phyloP scores from a whole-genome alignment of 495 filamentous ascomycete genomes.

The Penicillium turbatum region DNA sequence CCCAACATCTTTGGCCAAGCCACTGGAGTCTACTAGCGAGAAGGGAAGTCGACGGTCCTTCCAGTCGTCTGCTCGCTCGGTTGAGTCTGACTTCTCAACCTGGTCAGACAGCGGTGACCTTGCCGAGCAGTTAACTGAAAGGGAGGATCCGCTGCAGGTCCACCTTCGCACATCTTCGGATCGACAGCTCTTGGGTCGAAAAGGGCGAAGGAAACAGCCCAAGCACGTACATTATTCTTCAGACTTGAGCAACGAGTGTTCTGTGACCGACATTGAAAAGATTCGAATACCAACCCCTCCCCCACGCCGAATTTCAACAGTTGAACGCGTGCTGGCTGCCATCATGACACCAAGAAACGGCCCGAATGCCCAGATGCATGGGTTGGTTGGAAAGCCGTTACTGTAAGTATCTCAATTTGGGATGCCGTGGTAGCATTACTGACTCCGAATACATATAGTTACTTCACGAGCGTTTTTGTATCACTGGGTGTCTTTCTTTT shows the following conservation, averaged over 20 bases:
- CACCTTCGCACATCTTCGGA: constrained; percentile 59
- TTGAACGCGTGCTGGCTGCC: constrained; percentile 64
- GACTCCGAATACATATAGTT: constrained; percentile 47
- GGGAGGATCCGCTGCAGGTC: constrained; percentile 71
- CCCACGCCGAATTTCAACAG: constrained; percentile 55
- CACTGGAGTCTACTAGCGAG: constrained; percentile 43
- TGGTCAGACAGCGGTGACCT: constrained; percentile 95
- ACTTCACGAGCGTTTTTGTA: constrained; percentile 97
- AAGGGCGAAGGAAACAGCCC: constrained; percentile 31
- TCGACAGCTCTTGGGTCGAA: constrained; percentile 43
- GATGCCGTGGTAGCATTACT: constrained; percentile 19
- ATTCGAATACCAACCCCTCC: constrained; percentile 74
- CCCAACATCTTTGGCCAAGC: constrained; percentile 25
- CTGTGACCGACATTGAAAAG: constrained; percentile 67
- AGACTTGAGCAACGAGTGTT: constrained; percentile 38
- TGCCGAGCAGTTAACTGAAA: constrained; percentile 78
- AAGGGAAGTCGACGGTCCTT: constrained; percentile 49
- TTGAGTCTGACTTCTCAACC: constrained; percentile 67
- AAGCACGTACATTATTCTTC: constrained; percentile 53
- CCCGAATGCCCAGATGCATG: constrained; percentile 67
- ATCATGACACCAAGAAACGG: constrained; percentile 79
- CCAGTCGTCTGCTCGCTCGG: constrained; percentile 55
- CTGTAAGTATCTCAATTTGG: constrained; percentile 58
- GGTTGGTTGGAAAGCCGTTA: constrained; percentile 91
- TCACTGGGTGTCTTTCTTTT: constrained; percentile 97